Evolutionary conservation across 202 grass and related monocot species (phyloP).

Genomic region (Eragrostis tef): DNA sequence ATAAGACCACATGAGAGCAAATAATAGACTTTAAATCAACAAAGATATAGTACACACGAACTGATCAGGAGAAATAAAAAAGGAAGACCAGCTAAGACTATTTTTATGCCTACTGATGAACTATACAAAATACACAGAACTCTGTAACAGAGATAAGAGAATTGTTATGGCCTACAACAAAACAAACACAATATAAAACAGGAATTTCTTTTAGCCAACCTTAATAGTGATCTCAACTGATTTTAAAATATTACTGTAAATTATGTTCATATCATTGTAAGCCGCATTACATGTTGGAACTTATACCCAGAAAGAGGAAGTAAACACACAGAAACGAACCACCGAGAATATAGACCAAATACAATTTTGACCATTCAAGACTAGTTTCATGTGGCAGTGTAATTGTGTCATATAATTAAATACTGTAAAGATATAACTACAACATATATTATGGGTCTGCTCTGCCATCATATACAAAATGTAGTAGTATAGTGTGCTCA

Average conservation of each 20-base stretch:
- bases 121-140: no score
- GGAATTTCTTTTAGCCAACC: background rate
- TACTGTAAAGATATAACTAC: background rate
- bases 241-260: background rate
- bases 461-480: background rate
- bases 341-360: background rate
- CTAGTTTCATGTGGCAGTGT: background rate
- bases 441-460: background rate
- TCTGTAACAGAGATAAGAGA: background rate
- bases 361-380: background rate
- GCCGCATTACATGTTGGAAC: background rate
- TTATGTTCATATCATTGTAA: background rate
- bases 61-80: background rate
- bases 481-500: background rate
- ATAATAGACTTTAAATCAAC: background rate
- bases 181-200: background rate
- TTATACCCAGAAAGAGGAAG: background rate
- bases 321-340: constrained; percentile 11
- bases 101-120: background rate
- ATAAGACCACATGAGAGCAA: background rate
- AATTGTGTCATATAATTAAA: background rate
- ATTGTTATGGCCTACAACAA: background rate
- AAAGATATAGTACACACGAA: background rate
- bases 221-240: constrained; percentile 24
- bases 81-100: background rate